phyloP scores from a whole-genome alignment of 768 basidiomycete species.

The Termitomyces sp. region DNA sequence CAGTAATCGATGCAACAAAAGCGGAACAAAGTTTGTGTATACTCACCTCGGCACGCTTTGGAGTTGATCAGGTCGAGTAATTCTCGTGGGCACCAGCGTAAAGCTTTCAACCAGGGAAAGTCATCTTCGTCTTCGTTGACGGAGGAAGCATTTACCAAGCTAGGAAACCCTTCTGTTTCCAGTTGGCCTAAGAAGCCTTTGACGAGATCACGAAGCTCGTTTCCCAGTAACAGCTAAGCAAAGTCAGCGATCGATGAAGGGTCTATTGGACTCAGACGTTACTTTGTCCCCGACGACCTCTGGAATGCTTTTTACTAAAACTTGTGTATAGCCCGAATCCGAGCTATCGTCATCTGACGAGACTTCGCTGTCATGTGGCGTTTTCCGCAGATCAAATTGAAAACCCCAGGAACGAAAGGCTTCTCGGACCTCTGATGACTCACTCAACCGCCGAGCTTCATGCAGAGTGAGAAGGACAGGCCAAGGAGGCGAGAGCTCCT shows the following conservation, averaged over 20 bases:
- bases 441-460: conserved; percentile 49
- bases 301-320: conserved; percentile 59
- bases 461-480: conserved; percentile 61
- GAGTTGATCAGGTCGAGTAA: conserved; percentile 87
- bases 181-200: conserved; percentile 65
- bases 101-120: conserved; percentile 59
- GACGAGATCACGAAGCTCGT: conserved; percentile 72
- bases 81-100: conserved; percentile 79
- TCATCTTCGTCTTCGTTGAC: conserved; percentile 15
- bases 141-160: neutral
- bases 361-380: conserved; percentile 9
- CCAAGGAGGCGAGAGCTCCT: conserved; percentile 44
- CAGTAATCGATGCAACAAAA: neutral
- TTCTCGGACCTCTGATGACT: conserved; percentile 31
- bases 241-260: neutral
- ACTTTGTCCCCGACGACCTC: conserved; percentile 73
- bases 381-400: conserved; percentile 33
- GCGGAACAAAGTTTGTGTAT: neutral
- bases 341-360: conserved; percentile 19
- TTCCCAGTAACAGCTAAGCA: conserved; percentile 52
- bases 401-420: conserved; percentile 71
- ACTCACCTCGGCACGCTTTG: conserved; percentile 88
- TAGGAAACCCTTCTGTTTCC: conserved; percentile 37
- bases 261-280: conserved; percentile 25
- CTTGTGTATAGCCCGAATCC: conserved; percentile 53